A percentile compares a stretch with the other conserved stretches of the same genome.
These are phyloP conservation scores for Oryza glaberrima DNA, from an alignment of 176 grass and related monocot genomes.

Conservation along the genomic window DNA sequence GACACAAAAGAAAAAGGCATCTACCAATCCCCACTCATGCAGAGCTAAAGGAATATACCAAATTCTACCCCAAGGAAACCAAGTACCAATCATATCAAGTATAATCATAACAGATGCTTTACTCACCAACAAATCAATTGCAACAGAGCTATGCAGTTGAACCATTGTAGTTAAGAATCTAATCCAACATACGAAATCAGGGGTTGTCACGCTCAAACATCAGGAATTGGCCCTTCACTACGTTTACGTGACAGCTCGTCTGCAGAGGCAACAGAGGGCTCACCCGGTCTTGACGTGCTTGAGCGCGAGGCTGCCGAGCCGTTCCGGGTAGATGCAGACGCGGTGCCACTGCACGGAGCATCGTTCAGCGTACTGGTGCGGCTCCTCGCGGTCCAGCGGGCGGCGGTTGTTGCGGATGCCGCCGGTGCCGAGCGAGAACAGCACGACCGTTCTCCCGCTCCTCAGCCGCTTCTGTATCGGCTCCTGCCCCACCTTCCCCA, in stretches of 20 bases:
- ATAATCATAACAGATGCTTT: not conserved
- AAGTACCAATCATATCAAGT: not conserved
- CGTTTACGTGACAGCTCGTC: not conserved
- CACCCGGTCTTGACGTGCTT: constrained; percentile 79
- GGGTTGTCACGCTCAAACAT: not conserved
- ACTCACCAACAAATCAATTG: not conserved
- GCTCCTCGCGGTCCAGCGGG: constrained; percentile 72
- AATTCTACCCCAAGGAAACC: constrained; percentile 7
- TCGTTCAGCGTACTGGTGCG: constrained; percentile 73
- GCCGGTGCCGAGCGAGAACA: constrained; percentile 86
- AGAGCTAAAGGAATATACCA: not conserved
- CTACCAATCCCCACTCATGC: not conserved
- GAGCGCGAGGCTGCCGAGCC: constrained; percentile 61
- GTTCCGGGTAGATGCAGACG: constrained; percentile 66
- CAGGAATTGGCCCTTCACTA: not conserved
- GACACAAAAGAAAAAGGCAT: not conserved
- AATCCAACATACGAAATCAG: constrained; percentile 28
- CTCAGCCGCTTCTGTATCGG: constrained; percentile 71
- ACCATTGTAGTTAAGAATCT: not conserved
- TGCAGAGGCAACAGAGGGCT: constrained; percentile 15
- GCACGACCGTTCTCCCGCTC: constrained; percentile 59
- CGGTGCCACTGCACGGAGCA: constrained; percentile 97
- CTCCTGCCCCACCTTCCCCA: constrained; percentile 89
- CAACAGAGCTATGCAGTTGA: not conserved
- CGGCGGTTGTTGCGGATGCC: constrained; percentile 96